Base-by-base conservation (phyloP, 2,329 filamentous ascomycete genomes). In the Fusarium sambucinum region DNA sequence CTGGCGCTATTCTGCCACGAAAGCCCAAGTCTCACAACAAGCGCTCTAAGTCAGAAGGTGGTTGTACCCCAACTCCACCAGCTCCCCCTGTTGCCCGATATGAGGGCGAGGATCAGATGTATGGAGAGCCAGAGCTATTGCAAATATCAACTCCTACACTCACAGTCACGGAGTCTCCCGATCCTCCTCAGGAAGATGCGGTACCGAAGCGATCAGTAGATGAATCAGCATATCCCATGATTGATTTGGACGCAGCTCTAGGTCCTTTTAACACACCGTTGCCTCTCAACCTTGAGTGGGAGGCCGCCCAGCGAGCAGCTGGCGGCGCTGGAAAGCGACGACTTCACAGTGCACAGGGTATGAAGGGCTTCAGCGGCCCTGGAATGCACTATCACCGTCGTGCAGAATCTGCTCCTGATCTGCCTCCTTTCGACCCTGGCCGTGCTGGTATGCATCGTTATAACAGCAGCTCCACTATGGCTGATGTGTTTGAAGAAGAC, bases 161-260 rank as follows among this genome's bases (percentile, higher is more conserved):
- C 5, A 77, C 80, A 21, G 77, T 82, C 3, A 84, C 82, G 0
- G 80, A 81, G 40, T 79, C 81, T 13, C 74, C 79, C 4, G 73
- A 77, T 4, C 69, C 54, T 46, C 73, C 70, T 52, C 69, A 74
- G 11, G 66, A 76, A 35, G 60, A 73, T 32, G 58, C 75, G 17
- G 62, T 77, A 5, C 80, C 80, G 73, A 81, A 80, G 42, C 78
- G 61, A 19, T 60, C 68, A 5, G 84, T 88, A 11, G 87, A 90
- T 46, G 92, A 96, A 61, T 78, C 87, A 5, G 86, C 90, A 53
- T 92, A 89, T 74, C 90, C 92, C 10, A 91, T 97, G 78, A 96
- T 99, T 67, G 96, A 99, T 77, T 83, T 99, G 41, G 96, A 99
- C 80, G 95, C 94, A 19, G 96, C 95, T 27, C 85, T 98, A 2